Evolutionary conservation across 139 green algal species (phyloP), one percentile per base, ranked within the genome.

Genomic region (Desmodesmus armatus): DNA sequence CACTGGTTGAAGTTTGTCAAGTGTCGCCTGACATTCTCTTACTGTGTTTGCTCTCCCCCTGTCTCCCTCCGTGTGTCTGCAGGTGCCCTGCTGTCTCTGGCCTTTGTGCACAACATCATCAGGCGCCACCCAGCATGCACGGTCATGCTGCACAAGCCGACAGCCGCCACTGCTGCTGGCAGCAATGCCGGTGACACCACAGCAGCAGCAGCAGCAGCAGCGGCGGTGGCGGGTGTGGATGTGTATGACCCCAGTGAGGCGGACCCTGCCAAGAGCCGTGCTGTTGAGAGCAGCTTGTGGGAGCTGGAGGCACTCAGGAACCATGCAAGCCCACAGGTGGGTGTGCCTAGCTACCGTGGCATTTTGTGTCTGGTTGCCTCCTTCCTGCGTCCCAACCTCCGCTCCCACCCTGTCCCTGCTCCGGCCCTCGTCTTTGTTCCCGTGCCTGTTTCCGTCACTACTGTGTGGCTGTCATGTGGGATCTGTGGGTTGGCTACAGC

Each of bases 91-190:
- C 69, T 96, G 5, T 37, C 76, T 2, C 25, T 92, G 82, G 94
- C 91, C 15, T 98, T 99, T 87, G 92, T 98, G 13, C 97, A 99
- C 92, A 99, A 99, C 90, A 85, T 99, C 11, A 71, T 99, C 25
- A 90, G 97, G 13, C 91, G 97, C 29, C 97, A 99, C 89, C 96
- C 96, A 0, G 86, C 94, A 3, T 97, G 94, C 88, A 90, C 89
- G 49, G 89, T 95, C 51, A 90, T 99, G 71, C 81, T 99, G 63
- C 93, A 99, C 91, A 90, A 91, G 25, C 90, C 92, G 3, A n/a
- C 35, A 13, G 15, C 27, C 31, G 49, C 71, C 7, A 53, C 71
- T 17, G 58, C 58, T 69, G 71, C 71, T 55, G 65, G 63, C 65
- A 66, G 58, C 40, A 55, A 17, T 23, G 55, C 53, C 25, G 47